Evolutionary conservation across 768 basidiomycete species (phyloP).

Genomic region (Pisolithus marmoratus): DNA sequence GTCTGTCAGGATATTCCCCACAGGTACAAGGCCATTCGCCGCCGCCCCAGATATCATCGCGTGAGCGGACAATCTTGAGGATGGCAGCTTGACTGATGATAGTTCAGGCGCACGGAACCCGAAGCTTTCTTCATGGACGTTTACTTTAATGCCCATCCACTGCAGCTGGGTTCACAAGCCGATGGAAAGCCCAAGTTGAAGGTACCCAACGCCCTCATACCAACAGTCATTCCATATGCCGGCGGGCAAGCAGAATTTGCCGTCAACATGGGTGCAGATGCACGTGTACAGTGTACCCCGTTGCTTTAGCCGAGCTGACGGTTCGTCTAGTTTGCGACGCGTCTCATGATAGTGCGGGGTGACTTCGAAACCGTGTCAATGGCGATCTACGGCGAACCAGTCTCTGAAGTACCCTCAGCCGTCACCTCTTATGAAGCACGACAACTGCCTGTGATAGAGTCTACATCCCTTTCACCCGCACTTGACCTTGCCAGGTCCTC

Average conservation of each 20-base stretch:
- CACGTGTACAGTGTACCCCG: conserved; percentile 24
- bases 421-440: conserved; percentile 38
- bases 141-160: conserved; percentile 66
- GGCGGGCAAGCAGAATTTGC: conserved; percentile 62
- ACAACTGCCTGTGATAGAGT: conserved; percentile 29
- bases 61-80: conserved; percentile 33
- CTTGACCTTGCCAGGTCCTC: conserved; percentile 56
- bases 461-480: conserved; percentile 38
- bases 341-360: conserved; percentile 79
- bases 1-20: conserved; percentile 66
- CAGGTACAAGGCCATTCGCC: conserved; percentile 54
- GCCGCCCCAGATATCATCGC: conserved; percentile 56
- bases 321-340: conserved; percentile 54
- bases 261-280: conserved; percentile 69
- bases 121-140: conserved; percentile 69
- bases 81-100: background rate
- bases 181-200: conserved; percentile 54
- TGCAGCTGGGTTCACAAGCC: conserved; percentile 33
- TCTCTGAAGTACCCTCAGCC: conserved; percentile 38
- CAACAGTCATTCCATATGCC: conserved; percentile 64
- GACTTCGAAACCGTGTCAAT: conserved; percentile 56
- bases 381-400: conserved; percentile 46
- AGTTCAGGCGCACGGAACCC: conserved; percentile 59
- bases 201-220: conserved; percentile 65
- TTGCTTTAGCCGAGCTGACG: conserved; percentile 1